These are phyloP conservation scores for Pyrenula aspistea DNA, from an alignment of 495 filamentous ascomycete genomes.

Conservation along the genomic window DNA sequence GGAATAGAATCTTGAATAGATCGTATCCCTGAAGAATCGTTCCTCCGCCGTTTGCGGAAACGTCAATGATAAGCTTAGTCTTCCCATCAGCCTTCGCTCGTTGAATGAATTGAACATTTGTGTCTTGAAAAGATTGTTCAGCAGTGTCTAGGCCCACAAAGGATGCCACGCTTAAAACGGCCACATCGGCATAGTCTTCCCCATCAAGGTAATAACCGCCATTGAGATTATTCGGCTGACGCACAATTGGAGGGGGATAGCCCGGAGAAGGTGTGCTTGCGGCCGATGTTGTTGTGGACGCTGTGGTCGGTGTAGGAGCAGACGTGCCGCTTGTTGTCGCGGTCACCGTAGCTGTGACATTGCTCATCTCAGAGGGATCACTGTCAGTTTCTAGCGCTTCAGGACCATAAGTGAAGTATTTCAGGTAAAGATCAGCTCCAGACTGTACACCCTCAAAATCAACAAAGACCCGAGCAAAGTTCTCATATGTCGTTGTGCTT, in stretches of 20 bases:
- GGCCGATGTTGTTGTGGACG: not conserved
- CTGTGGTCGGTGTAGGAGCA: not conserved
- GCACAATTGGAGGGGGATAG: not conserved
- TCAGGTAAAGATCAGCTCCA: not conserved
- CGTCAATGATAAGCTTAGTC: conserved; percentile 41
- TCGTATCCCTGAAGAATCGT: not conserved
- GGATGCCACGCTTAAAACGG: not conserved
- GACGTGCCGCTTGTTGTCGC: not conserved
- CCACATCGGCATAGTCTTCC: not conserved
- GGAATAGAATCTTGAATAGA: not conserved
- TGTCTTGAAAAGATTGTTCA: not conserved
- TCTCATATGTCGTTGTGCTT: not conserved
- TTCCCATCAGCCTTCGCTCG: conserved; percentile 22
- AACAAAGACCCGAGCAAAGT: not conserved
- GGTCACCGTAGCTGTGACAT: not conserved
- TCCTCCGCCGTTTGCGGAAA: conserved; percentile 10
- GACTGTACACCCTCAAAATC: not conserved
- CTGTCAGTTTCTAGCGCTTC: not conserved
- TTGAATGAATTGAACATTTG: not conserved
- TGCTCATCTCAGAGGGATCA: not conserved
- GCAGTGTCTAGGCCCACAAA: not conserved
- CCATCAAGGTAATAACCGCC: not conserved
- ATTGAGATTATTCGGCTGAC: not conserved
- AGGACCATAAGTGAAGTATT: not conserved
- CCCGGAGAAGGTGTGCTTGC: not conserved